Evolutionary conservation across 1,139 yeast genomes (phyloP).

Genomic region (Insectozyma bohioensis): DNA sequence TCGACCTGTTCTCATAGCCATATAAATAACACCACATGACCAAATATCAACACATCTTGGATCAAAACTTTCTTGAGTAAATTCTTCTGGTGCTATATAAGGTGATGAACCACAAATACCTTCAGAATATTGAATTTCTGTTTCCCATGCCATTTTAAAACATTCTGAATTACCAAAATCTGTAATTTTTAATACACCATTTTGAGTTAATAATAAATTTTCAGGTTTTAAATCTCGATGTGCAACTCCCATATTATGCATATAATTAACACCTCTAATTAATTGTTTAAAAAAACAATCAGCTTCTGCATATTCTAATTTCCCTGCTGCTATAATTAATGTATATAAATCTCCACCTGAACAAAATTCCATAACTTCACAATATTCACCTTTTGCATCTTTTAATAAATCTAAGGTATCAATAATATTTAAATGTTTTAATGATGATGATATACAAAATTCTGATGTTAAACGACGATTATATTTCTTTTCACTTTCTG

Average conservation of each 20-base stretch:
- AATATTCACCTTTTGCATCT: conserved; percentile 89
- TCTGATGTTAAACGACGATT: conserved; percentile 46
- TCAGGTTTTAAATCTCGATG: conserved; percentile 97
- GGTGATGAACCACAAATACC: conserved; percentile 92
- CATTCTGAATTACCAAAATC: conserved; percentile 97
- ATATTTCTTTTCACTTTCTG: conserved; percentile 46
- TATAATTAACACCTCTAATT: conserved; percentile 85
- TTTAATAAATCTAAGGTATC: conserved; percentile 83
- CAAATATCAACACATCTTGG: conserved; percentile 92
- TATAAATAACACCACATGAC: conserved; percentile 95
- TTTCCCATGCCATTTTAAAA: conserved; percentile 96
- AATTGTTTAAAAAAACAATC: conserved; percentile 95
- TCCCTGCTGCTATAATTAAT: conserved; percentile 79
- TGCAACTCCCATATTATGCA: conserved; percentile 97
- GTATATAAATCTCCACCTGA: conserved; percentile 94
- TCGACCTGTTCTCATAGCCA: conserved; percentile 98
- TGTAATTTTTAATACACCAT: conserved; percentile 82
- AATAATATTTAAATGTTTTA: conserved; percentile 58
- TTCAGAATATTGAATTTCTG: conserved; percentile 74
- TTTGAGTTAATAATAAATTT: conserved; percentile 74
- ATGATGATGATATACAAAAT: conserved; percentile 49
- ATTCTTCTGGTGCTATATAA: conserved; percentile 96
- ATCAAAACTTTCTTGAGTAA: conserved; percentile 71
- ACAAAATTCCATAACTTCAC: conserved; percentile 97
- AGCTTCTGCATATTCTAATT: conserved; percentile 81